phyloP scores from a whole-genome alignment of 2,329 filamentous ascomycete genomes.

The Trichophyton equinum region DNA sequence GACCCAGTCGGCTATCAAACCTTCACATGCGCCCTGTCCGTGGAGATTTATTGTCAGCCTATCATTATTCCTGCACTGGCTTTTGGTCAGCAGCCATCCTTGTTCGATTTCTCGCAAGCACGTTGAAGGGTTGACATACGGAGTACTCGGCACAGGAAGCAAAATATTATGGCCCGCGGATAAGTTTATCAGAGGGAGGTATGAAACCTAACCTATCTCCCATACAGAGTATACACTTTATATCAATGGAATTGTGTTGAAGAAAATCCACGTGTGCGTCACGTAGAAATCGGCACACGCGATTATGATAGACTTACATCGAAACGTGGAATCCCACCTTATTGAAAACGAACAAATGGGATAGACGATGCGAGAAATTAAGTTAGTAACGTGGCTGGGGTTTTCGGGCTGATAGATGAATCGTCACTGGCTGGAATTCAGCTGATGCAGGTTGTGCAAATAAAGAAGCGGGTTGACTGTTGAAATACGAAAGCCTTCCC shows the following conservation, averaged over 20 bases:
- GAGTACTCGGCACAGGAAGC: not conserved
- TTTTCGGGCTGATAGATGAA: not conserved
- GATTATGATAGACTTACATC: not conserved
- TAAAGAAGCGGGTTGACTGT: not conserved
- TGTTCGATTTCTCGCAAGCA: not conserved
- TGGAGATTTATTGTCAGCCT: not conserved
- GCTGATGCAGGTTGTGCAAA: not conserved
- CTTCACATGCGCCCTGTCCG: not conserved
- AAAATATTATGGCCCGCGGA: not conserved
- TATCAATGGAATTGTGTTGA: not conserved
- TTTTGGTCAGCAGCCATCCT: not conserved
- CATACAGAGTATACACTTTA: not conserved
- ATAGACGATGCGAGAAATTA: not conserved
- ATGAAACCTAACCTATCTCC: not conserved
- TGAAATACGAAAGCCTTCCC: not conserved
- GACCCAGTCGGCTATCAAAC: not conserved
- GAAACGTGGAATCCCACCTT: conserved; percentile 1
- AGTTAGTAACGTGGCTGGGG: not conserved
- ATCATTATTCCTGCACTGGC: not conserved
- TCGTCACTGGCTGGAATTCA: not conserved
- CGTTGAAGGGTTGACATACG: no score
- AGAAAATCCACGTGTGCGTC: not conserved
- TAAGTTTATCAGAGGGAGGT: not conserved
- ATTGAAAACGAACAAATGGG: not conserved
- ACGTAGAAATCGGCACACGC: not conserved